These are phyloP conservation scores for Collybia nuda DNA, from an alignment of 768 basidiomycete genomes.

Conservation along the genomic window DNA sequence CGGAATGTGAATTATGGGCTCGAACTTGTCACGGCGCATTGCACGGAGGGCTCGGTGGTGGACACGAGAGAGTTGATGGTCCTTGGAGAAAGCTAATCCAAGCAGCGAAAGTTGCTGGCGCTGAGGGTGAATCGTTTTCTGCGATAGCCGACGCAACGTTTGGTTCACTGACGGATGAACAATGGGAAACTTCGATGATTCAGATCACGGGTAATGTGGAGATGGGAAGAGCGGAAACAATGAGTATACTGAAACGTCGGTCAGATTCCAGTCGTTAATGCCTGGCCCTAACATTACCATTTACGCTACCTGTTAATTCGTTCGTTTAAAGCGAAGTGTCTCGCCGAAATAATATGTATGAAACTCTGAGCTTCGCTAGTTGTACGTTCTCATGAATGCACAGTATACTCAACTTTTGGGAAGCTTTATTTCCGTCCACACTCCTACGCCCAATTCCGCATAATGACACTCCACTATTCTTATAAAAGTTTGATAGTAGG, in stretches of 20 bases:
- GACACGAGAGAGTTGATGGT: constrained; percentile 55
- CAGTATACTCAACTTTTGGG: too few species aligned
- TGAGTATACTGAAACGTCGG: constrained; percentile 49
- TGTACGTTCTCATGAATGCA: too few species aligned
- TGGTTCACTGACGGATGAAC: constrained; percentile 40
- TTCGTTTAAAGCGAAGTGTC: neutral
- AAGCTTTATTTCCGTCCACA: too few species aligned
- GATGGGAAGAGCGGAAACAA: constrained; percentile 60
- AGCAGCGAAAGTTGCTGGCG: constrained; percentile 64
- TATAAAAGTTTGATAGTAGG: too few species aligned
- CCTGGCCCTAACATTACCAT: neutral
- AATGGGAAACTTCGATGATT: constrained; percentile 57
- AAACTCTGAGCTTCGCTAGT: too few species aligned
- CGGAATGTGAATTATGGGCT: constrained; percentile 82
- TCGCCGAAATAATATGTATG: neutral
- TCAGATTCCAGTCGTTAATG: constrained; percentile 19
- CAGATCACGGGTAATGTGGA: constrained; percentile 61
- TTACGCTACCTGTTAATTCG: neutral
- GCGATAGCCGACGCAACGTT: constrained; percentile 48
- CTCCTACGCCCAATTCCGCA: too few species aligned
- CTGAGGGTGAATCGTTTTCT: constrained; percentile 56
- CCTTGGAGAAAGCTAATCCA: constrained; percentile 78
- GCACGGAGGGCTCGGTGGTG: constrained; percentile 41
- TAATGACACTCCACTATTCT: too few species aligned
- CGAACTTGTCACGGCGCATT: constrained; percentile 72